phyloP scores from a whole-genome alignment of 2,329 filamentous ascomycete genomes.

The Phyllosticta citribraziliensis region DNA sequence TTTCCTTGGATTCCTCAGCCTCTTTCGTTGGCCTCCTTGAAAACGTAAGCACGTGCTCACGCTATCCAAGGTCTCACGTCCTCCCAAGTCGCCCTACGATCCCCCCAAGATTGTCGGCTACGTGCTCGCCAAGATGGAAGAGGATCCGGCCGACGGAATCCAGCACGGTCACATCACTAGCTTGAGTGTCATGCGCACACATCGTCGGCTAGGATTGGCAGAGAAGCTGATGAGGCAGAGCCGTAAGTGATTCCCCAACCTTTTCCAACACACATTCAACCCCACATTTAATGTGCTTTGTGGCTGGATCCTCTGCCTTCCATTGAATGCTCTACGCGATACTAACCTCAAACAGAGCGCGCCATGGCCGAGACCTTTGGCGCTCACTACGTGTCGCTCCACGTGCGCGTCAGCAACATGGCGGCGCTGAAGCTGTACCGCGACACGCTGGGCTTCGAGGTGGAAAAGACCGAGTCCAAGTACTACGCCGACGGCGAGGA shows the following conservation, averaged over 20 bases:
- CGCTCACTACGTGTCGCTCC: constrained; percentile 86
- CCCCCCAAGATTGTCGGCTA: constrained; percentile 98
- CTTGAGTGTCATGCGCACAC: constrained; percentile 91
- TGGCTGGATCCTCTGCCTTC: not conserved
- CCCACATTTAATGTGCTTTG: not conserved
- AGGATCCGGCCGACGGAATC: constrained; percentile 83
- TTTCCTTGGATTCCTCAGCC: not conserved
- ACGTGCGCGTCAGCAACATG: constrained; percentile 88
- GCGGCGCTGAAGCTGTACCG: constrained; percentile 89
- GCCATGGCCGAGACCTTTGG: constrained; percentile 95
- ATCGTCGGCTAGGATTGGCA: constrained; percentile 79
- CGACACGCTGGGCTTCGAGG: constrained; percentile 80
- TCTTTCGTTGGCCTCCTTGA: not conserved
- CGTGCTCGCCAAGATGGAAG: constrained; percentile 99
- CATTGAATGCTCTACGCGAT: not conserved
- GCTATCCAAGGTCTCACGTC: constrained; percentile 52
- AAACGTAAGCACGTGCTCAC: not conserved
- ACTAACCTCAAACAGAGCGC: constrained; percentile 49
- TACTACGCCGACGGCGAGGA: constrained; percentile 98
- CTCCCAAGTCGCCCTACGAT: constrained; percentile 65
- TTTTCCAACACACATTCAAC: not conserved
- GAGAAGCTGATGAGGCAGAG: constrained; percentile 97
- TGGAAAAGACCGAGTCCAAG: constrained; percentile 75
- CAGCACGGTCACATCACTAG: constrained; percentile 95
- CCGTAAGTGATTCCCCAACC: constrained; percentile 48